Base-by-base conservation (phyloP, 345 rosid species). In the Boechera stricta region DNA sequence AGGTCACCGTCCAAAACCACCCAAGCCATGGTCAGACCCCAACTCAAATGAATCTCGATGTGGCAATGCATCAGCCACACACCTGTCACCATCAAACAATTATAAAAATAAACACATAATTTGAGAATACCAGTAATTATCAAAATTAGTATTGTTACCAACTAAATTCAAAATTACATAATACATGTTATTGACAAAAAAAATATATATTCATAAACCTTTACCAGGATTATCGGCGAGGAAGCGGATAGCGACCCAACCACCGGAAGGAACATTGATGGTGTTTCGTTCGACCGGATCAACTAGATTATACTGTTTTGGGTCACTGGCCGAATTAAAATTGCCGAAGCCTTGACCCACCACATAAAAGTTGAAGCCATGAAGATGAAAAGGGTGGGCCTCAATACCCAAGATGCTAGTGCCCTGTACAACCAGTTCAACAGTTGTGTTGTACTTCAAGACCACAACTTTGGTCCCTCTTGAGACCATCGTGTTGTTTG, bases 331-430 rank as follows among this genome's bases (percentile, higher is more conserved):
- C 18, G 85, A 85, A 72, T 90, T 77, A 72, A 82, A 88, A 72
- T 90, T 91, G 10, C 98, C 98, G 39, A 85, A 90, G 5, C 94
- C 98, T 71, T 87, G 91, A 10, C 94, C 94, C 24, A 93, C 90
- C 64, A 93, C 84, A 42, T 28, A 91, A 76, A 91, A 88, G 80
- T 87, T 86, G 75, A 49, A 82, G 36, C 98, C 94, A 74, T 93
- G 97, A 31, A 93, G 80, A 73, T 93, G 97, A 5, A 88, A 33
- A 60, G 98, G 98, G 76, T 93, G 98, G 78, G 89, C 88, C 69
- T 91, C 93, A 16, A 84, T 82, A 51, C 90, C 92, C 48, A 87
- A 44, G 41, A 94, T 86, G 69, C 87, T 90, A n/a, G 97, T 90
- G 57, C 68, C 96, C 42, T 94, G 98, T 79, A 91, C n/a, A 36